A percentile compares a stretch with the other conserved stretches of the same genome.
Conservation (phyloP, 371 early-diverging fungal species). For the Syncephalis plumigaleata region DNA sequence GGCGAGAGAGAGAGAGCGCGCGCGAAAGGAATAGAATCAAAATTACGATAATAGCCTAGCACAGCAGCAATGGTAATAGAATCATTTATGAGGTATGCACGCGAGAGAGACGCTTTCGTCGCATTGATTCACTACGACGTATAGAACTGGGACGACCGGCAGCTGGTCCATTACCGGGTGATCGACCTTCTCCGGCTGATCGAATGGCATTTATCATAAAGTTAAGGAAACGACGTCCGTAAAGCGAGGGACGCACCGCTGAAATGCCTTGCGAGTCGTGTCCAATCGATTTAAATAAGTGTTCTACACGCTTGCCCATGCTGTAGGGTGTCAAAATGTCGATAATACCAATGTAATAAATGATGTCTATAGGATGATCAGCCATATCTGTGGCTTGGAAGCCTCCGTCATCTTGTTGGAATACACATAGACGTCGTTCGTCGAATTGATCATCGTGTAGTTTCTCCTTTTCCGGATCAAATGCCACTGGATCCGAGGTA, state of each 20-base stretch:
- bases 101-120: too few species aligned
- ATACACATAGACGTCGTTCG: constrained; percentile 46
- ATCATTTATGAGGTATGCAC: too few species aligned
- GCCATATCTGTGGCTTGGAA: constrained; percentile 54
- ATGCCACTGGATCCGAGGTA: constrained; percentile 39
- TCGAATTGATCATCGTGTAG: constrained; percentile 25
- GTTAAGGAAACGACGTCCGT: constrained; percentile 67
- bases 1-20: too few species aligned
- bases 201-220: constrained; percentile 33
- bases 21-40: too few species aligned
- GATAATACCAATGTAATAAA: constrained; percentile 89
- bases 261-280: constrained; percentile 63
- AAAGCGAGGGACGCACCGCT: constrained; percentile 67
- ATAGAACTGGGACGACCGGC: too few species aligned
- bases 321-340: constrained; percentile 92
- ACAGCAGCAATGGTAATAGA: too few species aligned
- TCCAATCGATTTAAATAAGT: constrained; percentile 61
- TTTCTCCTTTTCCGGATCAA: constrained; percentile 20
- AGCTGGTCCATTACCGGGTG: too few species aligned
- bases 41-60: too few species aligned
- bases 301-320: constrained; percentile 65
- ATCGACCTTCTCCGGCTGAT: too few species aligned
- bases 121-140: too few species aligned
- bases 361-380: constrained; percentile 35
- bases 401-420: constrained; percentile 85